phyloP scores from a whole-genome alignment of 495 filamentous ascomycete species.

The Penicillium steckii region DNA sequence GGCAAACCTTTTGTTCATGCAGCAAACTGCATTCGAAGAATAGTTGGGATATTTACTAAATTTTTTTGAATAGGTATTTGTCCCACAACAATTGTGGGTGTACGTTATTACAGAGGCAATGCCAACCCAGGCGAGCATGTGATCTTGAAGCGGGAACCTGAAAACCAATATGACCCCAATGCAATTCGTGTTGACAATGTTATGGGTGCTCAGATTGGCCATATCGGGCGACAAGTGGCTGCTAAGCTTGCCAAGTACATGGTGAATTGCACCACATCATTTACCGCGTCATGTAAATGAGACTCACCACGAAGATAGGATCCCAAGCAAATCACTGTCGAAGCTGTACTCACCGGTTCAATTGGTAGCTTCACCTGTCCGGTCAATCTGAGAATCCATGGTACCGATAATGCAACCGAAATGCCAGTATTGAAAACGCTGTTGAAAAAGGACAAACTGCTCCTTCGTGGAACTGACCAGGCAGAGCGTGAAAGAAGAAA shows the following conservation, averaged over 20 bases:
- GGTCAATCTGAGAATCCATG: conserved; percentile 64
- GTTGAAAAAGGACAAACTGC: conserved; percentile 63
- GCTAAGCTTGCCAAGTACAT: conserved; percentile 73
- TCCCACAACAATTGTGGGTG: conserved; percentile 73
- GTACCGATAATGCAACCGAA: conserved; percentile 52
- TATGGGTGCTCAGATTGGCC: conserved; percentile 75
- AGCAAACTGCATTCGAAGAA: background rate
- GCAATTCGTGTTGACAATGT: conserved; percentile 81
- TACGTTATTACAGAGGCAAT: conserved; percentile 72
- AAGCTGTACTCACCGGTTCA: conserved; percentile 62
- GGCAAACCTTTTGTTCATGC: background rate
- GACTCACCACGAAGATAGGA: conserved; percentile 43
- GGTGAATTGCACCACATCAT: conserved; percentile 29
- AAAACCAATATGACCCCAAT: conserved; percentile 73
- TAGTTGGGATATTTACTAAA: background rate
- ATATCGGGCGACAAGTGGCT: conserved; percentile 66
- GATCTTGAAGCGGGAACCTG: conserved; percentile 63
- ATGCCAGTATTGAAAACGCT: conserved; percentile 53
- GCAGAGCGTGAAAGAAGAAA: conserved; percentile 31
- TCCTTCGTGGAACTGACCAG: conserved; percentile 41
- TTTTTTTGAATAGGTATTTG: conserved; percentile 26
- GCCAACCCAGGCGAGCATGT: conserved; percentile 74
- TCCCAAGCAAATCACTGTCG: conserved; percentile 52
- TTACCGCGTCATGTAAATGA: background rate
- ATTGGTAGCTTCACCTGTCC: conserved; percentile 70